Evolutionary conservation across 306 rosid genomes (phyloP), one percentile per base, ranked within the genome.

Genomic region (Malus fusca): DNA sequence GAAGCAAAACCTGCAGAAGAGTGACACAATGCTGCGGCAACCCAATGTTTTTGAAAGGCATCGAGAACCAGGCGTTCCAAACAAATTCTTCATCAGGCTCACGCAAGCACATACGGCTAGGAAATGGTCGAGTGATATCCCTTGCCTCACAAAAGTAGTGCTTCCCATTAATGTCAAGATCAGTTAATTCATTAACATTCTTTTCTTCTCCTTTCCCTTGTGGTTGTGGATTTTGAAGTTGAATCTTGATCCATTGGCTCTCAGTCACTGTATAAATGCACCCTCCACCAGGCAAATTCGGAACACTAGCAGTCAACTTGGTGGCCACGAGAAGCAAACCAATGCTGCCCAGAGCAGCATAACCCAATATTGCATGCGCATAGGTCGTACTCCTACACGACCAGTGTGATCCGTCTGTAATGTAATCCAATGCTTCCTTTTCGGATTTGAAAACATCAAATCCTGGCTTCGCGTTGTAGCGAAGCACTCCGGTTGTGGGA

Each of bases 401-500:
- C 78, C 78, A 83, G 25, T 79, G 84, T 23, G 97, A 92, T 55
- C 96, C 97, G 46, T 86, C 85, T 2, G 92, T 89, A 25, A 96
- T 56, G 78, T 62, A 87, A 66, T 88, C 87, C 46, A 90, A 23
- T 37, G 99, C 99, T 59, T 87, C 92, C 19, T 72, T 85, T 79
- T 89, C 96, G 8, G 97, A 92, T 65, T 75, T 83, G 79, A 95
- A 95, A 44, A 92, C 79, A 83, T 90, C 97, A 26, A 85, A 69
- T 2, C 97, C 98, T 9, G 71, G 51, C 81, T 82, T 88, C 1
- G 81, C 89, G 40, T 75, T 73, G 80, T 90, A 77, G 77, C 88
- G 85, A 26, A 96, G 93, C 1, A 88, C 82, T 5, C 99, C 99
- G 28, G 99, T 96, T 59, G 99, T 92, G 63, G 99, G 99, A 89